Base-by-base conservation (phyloP, 1,139 yeast genomes). In the Blastobotrys apis region DNA sequence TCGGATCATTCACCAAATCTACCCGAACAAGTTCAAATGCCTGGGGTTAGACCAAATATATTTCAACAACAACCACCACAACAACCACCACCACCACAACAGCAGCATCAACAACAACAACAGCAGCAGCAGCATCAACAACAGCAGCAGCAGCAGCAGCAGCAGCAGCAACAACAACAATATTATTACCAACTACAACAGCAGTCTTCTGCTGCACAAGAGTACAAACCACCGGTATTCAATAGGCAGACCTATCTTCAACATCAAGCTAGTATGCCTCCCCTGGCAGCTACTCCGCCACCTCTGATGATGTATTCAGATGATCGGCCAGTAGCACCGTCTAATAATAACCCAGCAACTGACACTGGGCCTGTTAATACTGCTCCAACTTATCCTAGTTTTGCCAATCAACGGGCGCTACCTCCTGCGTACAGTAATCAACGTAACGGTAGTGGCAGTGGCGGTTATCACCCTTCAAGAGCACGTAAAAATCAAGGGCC, bases 1-100 rank as follows among this genome's bases (percentile, higher is more conserved):
- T 52, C 55, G 1, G 55, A 52, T 33, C 38, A 42, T 25, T 49
- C 53, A 12, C 54, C 54, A 5, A 45, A 50, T 41, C 27, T 38
- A 19, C 54, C 54, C 9, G 50, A 48, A 13, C 29, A 26, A 4
- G 19, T 37, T 5, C 30, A 8, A 27, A 5, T 9, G n/a, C 26
- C 26, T 6, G 26, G 9, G 6, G 10, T 23, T 6, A 23, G 10
- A 6, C 26, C 26, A 23, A 23, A 6, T 6, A 10, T 23, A 6
- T 6, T 23, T 6, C 26, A 6, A 23, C 26, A 23, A 10, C 26
- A 23, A 10, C 9, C 10, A 6, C 26, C 26, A 6, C 6, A 6
- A 6, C 26, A 23, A 10, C 26, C 26, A 10, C 26, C 6, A 10
- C 26, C 26, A 10, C 26, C 6, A 6, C 10, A 6, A 23, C 26